Evolutionary conservation across 129 eudicot species (phyloP).

Genomic region (Scalesia atractyloides): DNA sequence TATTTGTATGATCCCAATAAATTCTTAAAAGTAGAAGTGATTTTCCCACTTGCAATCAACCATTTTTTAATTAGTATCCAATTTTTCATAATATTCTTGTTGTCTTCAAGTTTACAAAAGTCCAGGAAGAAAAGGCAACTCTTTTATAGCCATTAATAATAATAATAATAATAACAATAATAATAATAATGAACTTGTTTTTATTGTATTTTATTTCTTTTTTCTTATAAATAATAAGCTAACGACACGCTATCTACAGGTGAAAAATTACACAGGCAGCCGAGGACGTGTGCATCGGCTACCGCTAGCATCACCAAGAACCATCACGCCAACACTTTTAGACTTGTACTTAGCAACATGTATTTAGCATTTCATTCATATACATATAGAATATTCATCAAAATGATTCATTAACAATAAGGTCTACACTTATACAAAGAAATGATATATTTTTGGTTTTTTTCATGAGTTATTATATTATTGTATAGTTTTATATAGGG

Average conservation of each 20-base stretch:
- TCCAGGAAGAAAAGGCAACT: slow-evolving; percentile 28
- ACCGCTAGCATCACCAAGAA: slow-evolving; percentile 1
- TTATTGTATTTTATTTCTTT: too few relatives aligned
- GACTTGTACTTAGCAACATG: slow-evolving; percentile 6
- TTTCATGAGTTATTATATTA: neutral
- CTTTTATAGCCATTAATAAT: slow-evolving; percentile 10
- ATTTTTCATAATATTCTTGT: slow-evolving; percentile 29
- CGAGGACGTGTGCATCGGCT: neutral
- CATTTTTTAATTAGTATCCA: slow-evolving; percentile 36
- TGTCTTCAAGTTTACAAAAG: slow-evolving; percentile 45
- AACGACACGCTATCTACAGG: slow-evolving; percentile 2
- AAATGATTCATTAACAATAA: slow-evolving; percentile 15
- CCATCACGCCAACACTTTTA: slow-evolving; percentile 2
- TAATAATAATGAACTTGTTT: neutral
- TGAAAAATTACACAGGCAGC: neutral
- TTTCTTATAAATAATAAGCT: neutral
- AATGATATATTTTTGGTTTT: neutral
- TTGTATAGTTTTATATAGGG: neutral
- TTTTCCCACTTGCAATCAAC: slow-evolving; percentile 39
- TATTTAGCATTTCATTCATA: slow-evolving; percentile 22
- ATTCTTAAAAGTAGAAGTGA: slow-evolving; percentile 12
- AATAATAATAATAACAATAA: neutral
- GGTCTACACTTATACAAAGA: slow-evolving; percentile 11
- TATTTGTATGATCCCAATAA: slow-evolving; percentile 4
- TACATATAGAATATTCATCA: slow-evolving; percentile 28